These are phyloP conservation scores for Tolypocladium guangdongense DNA, from an alignment of 2,329 filamentous ascomycete species.

Conservation along the genomic window DNA sequence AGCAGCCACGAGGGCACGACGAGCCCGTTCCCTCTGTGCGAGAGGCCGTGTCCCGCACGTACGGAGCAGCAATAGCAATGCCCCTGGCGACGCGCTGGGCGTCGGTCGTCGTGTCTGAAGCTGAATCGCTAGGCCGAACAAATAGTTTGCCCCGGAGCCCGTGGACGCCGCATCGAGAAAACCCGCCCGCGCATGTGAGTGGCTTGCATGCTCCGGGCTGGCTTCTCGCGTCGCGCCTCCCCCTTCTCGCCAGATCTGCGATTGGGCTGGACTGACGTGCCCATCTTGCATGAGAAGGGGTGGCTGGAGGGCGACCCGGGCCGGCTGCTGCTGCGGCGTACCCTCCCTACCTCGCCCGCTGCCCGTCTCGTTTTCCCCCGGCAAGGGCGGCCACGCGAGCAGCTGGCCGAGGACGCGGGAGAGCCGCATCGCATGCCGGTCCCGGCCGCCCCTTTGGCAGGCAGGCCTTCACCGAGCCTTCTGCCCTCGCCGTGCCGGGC, in stretches of 20 bases:
- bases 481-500: not conserved
- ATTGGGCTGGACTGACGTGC: not conserved
- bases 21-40: too few relatives aligned
- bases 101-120: too few relatives aligned
- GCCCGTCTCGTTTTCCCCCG: not conserved
- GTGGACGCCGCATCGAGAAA: not conserved
- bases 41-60: too few relatives aligned
- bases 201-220: not conserved
- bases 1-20: too few relatives aligned
- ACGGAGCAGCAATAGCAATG: too few relatives aligned
- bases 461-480: not conserved
- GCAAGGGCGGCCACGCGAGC: not conserved
- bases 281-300: not conserved
- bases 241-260: not conserved
- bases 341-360: not conserved
- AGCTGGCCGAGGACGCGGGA: not conserved
- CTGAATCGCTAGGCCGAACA: not conserved
- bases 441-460: not conserved
- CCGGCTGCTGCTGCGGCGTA: not conserved
- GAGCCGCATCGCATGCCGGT: not conserved
- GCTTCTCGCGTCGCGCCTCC: not conserved
- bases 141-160: not conserved
- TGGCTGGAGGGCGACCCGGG: not conserved
- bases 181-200: not conserved
- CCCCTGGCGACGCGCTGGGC: too few relatives aligned